Evolutionary conservation across 306 rosid genomes (phyloP), one percentile per base, ranked within the genome.

Genomic region (Prunus dulcis): DNA sequence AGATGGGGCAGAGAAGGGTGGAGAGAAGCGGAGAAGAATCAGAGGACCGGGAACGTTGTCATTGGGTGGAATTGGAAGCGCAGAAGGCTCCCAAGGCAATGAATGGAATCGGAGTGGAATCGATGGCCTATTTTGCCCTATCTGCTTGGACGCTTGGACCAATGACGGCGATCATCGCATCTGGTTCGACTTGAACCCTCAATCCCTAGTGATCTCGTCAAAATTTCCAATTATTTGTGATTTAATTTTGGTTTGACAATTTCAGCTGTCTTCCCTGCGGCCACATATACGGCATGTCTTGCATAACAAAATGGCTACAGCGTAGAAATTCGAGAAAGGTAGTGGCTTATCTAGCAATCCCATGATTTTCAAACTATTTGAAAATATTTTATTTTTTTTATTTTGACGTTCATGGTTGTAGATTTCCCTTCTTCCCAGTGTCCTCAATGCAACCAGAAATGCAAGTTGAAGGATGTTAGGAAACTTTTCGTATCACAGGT

Each of bases 61-160:
- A 10, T 82, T 73, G 12, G 13, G 57, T 22, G 78, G 57, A 65
- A 34, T 32, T 23, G 86, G 78, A 23, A 50, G 71, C 9, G 43
- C 43, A 38, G 43, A 38, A 38, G 43, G 43, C 52, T 88, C 91
- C 8, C 92, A 88, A 79, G 89, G 82, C 38, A 82, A 60, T 53
- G 91, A 90, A 55, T 81, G 87, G 82, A 84, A 67, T 57, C 74
- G 79, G 83, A 27, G 61, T 57, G 91, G 88, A 53, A 75, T 77
- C 23, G 94, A 90, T 17, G 97, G 93, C 23, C 81, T 94, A 14
- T 58, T 76, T 82, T 91, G 98, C 88, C 87, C 97, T 50, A 94
- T 94, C 74, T 94, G 96, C 81, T 78, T 94, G 94, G 95, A 94
- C 4, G 82, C 83, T 70, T 91, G 94, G 98, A 87, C 94, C 79